Evolutionary conservation across 805 yeast genomes (phyloP), one percentile per base, ranked within the genome.

Genomic region (Teunomyces funiuensis): DNA sequence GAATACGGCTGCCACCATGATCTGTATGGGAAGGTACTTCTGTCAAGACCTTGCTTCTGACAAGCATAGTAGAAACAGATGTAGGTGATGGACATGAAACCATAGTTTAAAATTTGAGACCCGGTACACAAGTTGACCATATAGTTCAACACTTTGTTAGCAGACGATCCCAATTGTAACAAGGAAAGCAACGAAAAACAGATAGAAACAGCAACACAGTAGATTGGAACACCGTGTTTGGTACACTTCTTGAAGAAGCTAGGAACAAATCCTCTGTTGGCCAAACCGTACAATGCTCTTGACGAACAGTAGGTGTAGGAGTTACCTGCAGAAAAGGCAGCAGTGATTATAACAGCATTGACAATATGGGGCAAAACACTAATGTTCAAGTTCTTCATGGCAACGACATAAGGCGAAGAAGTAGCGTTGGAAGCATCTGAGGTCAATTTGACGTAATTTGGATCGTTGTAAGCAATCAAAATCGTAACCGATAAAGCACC

Each of bases 401-500:
- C 77, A 47, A 74, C 66, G 20, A 70, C 75, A 46, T 73, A 71
- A 2, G 79, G 78, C 16, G 76, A 71, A 8, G 79, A 66, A 11
- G 74, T 77, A 14, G 77, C 95, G 37, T 80, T 76, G 28, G 82
- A 76, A 14, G 74, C 67, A 13, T 73, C 69, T 39, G 84, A 71
- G 7, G 90, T 86, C 5, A 66, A 69, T 0, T 75, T 65, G 46
- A 88, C 65, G 28, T 55, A 49, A 4, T 60, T 63, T 2, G 84
- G 79, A 55, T 86, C 90, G 52, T 84, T 77, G 50, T 78, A 78
- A 1, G 90, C 80, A 47, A 88, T 79, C 5, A 88, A 75, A 46
- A 84, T 80, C 23, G 95, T 95, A 44, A 87, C 87, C 53, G 85
- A 82, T 3, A 88, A 63, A 19, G 90, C 79, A 23, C 95, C 89